These are phyloP conservation scores for Yarrowia hollandica DNA, from an alignment of 805 yeast species.

Conservation along the genomic window DNA sequence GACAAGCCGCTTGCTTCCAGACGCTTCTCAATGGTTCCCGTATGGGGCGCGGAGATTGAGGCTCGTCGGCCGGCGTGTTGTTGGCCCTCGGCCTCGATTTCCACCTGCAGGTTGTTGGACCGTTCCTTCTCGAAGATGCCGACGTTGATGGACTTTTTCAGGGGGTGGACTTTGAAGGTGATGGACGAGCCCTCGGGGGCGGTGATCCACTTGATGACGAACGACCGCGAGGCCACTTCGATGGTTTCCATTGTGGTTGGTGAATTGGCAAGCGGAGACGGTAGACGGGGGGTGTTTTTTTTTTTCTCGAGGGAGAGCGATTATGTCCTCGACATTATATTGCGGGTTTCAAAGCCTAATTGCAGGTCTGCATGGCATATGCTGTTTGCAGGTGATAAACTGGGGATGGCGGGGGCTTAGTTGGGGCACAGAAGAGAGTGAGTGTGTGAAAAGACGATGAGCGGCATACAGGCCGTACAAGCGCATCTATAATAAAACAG, in stretches of 20 bases:
- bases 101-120: constrained; percentile 29
- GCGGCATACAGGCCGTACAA: too few relatives aligned
- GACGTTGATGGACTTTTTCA: constrained; percentile 55
- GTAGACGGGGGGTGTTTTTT: not conserved
- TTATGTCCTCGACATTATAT: constrained; percentile 14
- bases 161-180: constrained; percentile 80
- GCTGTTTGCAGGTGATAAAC: constrained; percentile 9
- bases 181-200: constrained; percentile 66
- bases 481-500: too few relatives aligned
- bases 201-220: constrained; percentile 86
- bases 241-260: constrained; percentile 71
- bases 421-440: not conserved
- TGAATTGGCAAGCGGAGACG: not conserved
- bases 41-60: constrained; percentile 33
- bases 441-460: too few relatives aligned
- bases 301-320: not conserved
- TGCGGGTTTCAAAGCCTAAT: constrained; percentile 15
- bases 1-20: constrained; percentile 55
- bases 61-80: constrained; percentile 51
- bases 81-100: constrained; percentile 50
- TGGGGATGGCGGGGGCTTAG: not conserved
- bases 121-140: constrained; percentile 8
- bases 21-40: constrained; percentile 46
- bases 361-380: not conserved
- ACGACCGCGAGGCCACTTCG: constrained; percentile 86